Percentiles rank a stretch among this genome's conserved stretches.
Conservation (phyloP, 2,329 filamentous ascomycete species). For the Ophiostoma fasciatum region DNA sequence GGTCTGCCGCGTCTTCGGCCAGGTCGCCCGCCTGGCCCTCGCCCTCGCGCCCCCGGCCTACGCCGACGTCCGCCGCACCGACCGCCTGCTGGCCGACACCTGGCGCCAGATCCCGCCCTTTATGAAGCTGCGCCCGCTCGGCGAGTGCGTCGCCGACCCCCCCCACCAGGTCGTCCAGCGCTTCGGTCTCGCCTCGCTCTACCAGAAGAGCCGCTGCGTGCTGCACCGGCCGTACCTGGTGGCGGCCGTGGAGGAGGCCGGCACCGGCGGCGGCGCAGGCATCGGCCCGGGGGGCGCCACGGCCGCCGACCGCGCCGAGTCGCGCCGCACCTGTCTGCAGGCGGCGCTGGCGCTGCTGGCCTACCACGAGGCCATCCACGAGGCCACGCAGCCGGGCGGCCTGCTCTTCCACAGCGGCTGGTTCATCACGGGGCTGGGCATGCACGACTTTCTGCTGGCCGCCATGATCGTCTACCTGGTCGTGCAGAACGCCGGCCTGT, state of each 20-base stretch:
- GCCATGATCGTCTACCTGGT: slow-evolving; percentile 44
- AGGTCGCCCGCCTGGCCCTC: slow-evolving; percentile 35
- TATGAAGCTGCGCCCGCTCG: slow-evolving; percentile 32
- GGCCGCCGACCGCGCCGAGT: slow-evolving; percentile 34
- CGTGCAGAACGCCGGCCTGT: slow-evolving; percentile 24
- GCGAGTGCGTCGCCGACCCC: slow-evolving; percentile 32
- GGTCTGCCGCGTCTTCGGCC: slow-evolving; percentile 32
- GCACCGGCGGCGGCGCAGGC: slow-evolving; percentile 19
- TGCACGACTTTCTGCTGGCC: slow-evolving; percentile 47
- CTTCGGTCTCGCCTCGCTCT: slow-evolving; percentile 35
- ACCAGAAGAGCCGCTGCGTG: slow-evolving; percentile 40
- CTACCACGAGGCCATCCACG: slow-evolving; percentile 32
- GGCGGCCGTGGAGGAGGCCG: slow-evolving; percentile 15
- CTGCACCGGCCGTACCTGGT: slow-evolving; percentile 38
- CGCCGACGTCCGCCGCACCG: slow-evolving; percentile 32
- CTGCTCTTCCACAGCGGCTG: slow-evolving; percentile 36
- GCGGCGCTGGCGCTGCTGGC: slow-evolving; percentile 32
- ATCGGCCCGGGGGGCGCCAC: too few relatives aligned
- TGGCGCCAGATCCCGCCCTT: slow-evolving; percentile 32
- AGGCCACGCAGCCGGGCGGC: slow-evolving; percentile 36
- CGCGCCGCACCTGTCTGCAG: slow-evolving; percentile 34
- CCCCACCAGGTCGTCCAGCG: slow-evolving; percentile 34
- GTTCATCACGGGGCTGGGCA: slow-evolving; percentile 41
- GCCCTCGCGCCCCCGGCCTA: slow-evolving; percentile 31
- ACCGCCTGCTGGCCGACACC: slow-evolving; percentile 27